Conservation (phyloP, 768 basidiomycete genomes). For the Tylopilus intermedius region DNA sequence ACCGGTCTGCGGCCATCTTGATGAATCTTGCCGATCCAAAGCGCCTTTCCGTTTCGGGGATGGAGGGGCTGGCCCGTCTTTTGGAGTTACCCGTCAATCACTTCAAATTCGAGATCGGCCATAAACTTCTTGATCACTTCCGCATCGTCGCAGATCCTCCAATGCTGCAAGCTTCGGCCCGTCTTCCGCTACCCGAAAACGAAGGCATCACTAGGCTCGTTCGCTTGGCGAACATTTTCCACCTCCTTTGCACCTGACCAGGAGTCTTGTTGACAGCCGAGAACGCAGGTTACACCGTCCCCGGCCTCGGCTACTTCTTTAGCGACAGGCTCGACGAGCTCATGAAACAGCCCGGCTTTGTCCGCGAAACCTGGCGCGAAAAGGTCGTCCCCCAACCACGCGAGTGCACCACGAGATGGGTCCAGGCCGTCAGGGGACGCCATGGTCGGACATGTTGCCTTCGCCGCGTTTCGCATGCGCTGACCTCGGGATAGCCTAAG, state of each 20-base stretch:
- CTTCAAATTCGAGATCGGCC: constrained; percentile 99
- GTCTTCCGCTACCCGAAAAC: constrained; percentile 77
- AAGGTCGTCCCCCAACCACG: constrained; percentile 34
- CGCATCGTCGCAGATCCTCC: constrained; percentile 86
- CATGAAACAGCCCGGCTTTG: constrained; percentile 33
- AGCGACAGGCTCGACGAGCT: constrained; percentile 48
- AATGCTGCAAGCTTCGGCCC: constrained; percentile 74
- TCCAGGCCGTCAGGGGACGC: constrained; percentile 42
- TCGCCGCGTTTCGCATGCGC: constrained; percentile 7
- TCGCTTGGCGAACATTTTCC: constrained; percentile 95
- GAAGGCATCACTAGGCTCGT: constrained; percentile 91
- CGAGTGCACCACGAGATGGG: constrained; percentile 45
- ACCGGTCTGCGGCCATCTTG: constrained; percentile 93
- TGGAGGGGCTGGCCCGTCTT: constrained; percentile 91
- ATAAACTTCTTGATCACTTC: constrained; percentile 96
- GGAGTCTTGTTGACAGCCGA: neutral
- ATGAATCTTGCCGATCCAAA: constrained; percentile 98
- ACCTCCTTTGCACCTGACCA: constrained; percentile 50
- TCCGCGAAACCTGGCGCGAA: constrained; percentile 40
- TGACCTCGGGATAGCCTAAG: constrained; percentile 5
- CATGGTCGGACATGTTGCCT: constrained; percentile 36
- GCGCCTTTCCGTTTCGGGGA: constrained; percentile 82
- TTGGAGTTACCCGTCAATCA: constrained; percentile 95
- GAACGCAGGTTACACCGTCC: constrained; percentile 47
- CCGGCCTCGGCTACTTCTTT: constrained; percentile 62